Conservation (phyloP, 2,329 filamentous ascomycete species). For the Neofusicoccum sp. region DNA sequence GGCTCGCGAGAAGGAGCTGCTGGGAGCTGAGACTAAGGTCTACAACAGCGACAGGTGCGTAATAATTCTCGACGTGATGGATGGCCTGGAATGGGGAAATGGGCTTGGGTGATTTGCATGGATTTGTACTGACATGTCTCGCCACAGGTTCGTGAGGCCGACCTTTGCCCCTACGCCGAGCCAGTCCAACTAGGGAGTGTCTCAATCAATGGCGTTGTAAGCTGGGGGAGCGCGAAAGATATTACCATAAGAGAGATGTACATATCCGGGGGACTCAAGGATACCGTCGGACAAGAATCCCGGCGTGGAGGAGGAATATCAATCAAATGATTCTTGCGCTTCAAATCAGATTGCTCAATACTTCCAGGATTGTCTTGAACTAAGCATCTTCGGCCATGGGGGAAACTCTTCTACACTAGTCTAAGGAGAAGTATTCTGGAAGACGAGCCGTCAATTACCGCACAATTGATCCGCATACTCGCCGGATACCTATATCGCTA, state of each 20-base stretch:
- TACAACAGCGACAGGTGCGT: conserved; percentile 88
- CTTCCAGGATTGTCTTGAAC: not conserved
- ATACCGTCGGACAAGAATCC: not conserved
- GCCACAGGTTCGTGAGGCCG: conserved; percentile 65
- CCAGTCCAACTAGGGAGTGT: conserved; percentile 57
- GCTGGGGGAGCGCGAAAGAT: not conserved
- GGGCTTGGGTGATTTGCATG: not conserved
- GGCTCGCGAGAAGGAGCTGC: conserved; percentile 84
- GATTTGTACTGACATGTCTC: conserved; percentile 12
- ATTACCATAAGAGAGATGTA: not conserved
- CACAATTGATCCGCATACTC: too few relatives aligned
- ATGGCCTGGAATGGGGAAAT: not conserved
- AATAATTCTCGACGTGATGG: not conserved
- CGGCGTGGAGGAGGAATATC: not conserved
- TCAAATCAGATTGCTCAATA: not conserved
- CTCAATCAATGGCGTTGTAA: not conserved
- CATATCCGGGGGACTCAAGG: conserved; percentile 3
- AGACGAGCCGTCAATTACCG: too few relatives aligned
- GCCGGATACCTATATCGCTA: too few relatives aligned
- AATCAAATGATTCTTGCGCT: not conserved
- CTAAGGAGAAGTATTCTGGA: too few relatives aligned
- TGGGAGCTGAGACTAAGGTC: conserved; percentile 80
- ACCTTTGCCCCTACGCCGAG: conserved; percentile 75
- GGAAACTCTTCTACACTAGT: too few relatives aligned
- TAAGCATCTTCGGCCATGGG: not conserved